Percentiles rank a stretch among this genome's conserved stretches.
Conservation (phyloP, 306 rosid species). For the Quillaja saponaria region DNA sequence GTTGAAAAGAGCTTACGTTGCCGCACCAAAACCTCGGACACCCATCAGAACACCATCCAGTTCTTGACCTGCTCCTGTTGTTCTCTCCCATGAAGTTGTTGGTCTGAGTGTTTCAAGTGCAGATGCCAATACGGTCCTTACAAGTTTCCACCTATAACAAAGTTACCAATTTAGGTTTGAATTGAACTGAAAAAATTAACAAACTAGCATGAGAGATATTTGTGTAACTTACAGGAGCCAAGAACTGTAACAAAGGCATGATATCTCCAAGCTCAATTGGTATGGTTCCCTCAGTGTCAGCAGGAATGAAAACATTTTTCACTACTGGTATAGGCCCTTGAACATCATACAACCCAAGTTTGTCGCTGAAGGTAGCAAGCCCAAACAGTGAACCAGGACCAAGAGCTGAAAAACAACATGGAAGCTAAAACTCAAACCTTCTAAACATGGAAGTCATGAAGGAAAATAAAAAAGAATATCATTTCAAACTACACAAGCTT, state of each 20-base stretch:
- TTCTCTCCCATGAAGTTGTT: constrained; percentile 96
- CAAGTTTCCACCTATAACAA: constrained; percentile 79
- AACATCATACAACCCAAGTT: constrained; percentile 88
- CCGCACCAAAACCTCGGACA: constrained; percentile 90
- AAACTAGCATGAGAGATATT: not conserved
- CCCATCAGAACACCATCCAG: constrained; percentile 90
- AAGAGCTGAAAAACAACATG: constrained; percentile 61
- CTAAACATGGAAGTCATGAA: constrained; percentile 24
- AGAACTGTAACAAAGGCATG: constrained; percentile 91
- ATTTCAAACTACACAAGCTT: constrained; percentile 49
- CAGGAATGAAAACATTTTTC: constrained; percentile 86
- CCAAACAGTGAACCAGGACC: constrained; percentile 96
- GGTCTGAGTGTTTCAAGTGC: constrained; percentile 96
- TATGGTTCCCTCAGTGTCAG: constrained; percentile 71
- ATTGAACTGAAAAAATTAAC: constrained; percentile 10
- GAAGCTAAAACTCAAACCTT: constrained; percentile 12
- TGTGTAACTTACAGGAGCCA: constrained; percentile 85
- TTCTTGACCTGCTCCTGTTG: constrained; percentile 84
- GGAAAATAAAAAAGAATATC: constrained; percentile 18
- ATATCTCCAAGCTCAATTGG: constrained; percentile 88
- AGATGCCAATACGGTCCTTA: constrained; percentile 87
- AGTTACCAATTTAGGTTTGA: constrained; percentile 28
- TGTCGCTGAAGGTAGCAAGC: constrained; percentile 96
- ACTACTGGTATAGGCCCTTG: constrained; percentile 94
- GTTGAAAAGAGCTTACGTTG: constrained; percentile 88